Conservation (phyloP, 257 asterid genomes). For the Plantago elongata region DNA sequence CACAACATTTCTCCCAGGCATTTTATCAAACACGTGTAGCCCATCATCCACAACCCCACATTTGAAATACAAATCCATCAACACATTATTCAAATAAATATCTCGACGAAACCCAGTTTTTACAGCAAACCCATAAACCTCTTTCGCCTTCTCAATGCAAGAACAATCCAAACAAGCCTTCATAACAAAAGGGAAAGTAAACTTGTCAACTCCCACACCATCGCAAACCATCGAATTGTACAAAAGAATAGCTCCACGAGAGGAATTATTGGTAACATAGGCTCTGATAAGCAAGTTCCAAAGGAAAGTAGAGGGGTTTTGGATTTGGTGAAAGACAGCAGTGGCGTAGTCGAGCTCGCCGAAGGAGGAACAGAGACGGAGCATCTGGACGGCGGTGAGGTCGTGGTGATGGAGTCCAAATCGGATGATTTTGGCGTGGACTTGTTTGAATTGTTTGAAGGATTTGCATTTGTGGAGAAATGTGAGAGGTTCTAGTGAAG, state of each 20-base stretch:
- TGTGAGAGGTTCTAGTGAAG: slow-evolving; percentile 37
- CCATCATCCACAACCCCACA: slow-evolving; percentile 47
- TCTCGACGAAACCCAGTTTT: slow-evolving; percentile 43
- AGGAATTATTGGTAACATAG: slow-evolving; percentile 25
- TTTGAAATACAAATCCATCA: slow-evolving; percentile 51
- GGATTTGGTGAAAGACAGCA: slow-evolving; percentile 29
- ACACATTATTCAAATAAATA: slow-evolving; percentile 45
- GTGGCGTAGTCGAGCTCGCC: slow-evolving; percentile 37
- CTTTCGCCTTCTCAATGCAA: slow-evolving; percentile 42
- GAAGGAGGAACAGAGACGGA: slow-evolving; percentile 45
- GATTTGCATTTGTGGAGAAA: slow-evolving; percentile 41
- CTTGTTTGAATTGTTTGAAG: slow-evolving; percentile 45
- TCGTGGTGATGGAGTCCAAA: slow-evolving; percentile 31
- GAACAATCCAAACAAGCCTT: slow-evolving; percentile 44
- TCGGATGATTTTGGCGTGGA: slow-evolving; percentile 39
- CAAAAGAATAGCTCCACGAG: slow-evolving; percentile 34
- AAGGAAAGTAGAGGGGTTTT: slow-evolving; percentile 34
- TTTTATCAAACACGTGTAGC: slow-evolving; percentile 45
- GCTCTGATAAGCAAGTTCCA: slow-evolving; percentile 52
- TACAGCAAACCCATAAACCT: slow-evolving; percentile 48
- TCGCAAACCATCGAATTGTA: slow-evolving; percentile 41
- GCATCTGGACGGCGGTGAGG: slow-evolving; percentile 31
- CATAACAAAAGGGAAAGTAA: slow-evolving; percentile 54
- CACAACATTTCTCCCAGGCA: slow-evolving; percentile 46
- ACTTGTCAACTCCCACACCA: slow-evolving; percentile 42